Conservation (phyloP, 176 grass and related monocot species). For the Oryza australiensis region DNA sequence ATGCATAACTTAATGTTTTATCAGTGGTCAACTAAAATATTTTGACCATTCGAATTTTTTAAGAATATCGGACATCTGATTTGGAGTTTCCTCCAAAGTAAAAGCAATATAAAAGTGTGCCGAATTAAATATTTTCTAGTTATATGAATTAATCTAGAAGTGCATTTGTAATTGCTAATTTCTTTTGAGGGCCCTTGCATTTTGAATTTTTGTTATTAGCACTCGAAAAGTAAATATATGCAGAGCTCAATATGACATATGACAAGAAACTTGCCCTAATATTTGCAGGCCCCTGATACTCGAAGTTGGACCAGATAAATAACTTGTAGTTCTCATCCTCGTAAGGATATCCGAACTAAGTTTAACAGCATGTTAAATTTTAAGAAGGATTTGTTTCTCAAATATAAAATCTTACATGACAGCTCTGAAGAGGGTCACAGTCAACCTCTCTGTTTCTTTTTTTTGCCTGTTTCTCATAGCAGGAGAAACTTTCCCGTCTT, state of each 20-base stretch:
- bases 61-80: no score
- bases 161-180: not conserved
- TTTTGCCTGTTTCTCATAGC: not conserved
- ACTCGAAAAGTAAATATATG: not conserved
- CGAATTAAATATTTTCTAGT: not conserved
- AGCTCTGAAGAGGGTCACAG: not conserved
- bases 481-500: not conserved
- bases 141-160: not conserved
- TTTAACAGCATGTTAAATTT: not conserved
- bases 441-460: not conserved
- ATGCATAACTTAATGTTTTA: no score
- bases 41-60: no score
- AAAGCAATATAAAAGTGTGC: no score
- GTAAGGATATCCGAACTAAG: not conserved
- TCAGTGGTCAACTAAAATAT: no score
- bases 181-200: not conserved
- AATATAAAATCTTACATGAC: not conserved
- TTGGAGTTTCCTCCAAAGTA: no score
- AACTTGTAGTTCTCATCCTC: not conserved
- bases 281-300: not conserved
- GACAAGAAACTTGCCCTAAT: not conserved
- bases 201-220: not conserved
- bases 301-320: not conserved
- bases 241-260: not conserved
- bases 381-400: not conserved